These are phyloP conservation scores for Mortierella sp. DNA, from an alignment of 371 early-diverging fungal genomes.

Conservation along the genomic window DNA sequence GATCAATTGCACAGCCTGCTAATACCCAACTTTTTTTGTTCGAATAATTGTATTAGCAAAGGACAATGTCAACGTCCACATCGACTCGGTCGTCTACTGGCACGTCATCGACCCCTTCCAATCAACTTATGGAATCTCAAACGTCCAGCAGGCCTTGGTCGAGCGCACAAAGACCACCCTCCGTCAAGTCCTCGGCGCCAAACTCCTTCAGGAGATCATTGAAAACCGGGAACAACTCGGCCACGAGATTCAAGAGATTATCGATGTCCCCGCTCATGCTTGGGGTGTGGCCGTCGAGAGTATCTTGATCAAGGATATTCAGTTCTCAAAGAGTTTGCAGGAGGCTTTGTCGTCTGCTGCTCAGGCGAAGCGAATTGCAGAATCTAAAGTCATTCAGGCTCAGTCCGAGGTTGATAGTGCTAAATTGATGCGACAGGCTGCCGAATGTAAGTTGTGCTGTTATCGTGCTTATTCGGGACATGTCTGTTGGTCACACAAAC, in stretches of 20 bases:
- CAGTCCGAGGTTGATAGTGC: constrained; percentile 94
- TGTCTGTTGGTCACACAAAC: too few relatives aligned
- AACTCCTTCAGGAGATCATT: constrained; percentile 79
- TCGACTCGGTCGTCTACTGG: constrained; percentile 93
- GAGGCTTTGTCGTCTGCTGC: constrained; percentile 92
- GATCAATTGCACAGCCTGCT: neutral
- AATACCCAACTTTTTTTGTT: neutral
- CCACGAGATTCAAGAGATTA: constrained; percentile 84
- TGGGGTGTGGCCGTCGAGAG: constrained; percentile 89
- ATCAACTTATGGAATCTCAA: constrained; percentile 79
- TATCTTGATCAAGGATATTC: constrained; percentile 90
- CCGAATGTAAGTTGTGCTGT: constrained; percentile 72
- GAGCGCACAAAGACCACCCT: constrained; percentile 87
- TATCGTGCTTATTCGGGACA: neutral
- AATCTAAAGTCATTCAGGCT: constrained; percentile 92
- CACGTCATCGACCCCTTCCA: constrained; percentile 86
- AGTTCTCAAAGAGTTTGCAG: constrained; percentile 83
- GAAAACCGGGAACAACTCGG: constrained; percentile 92
- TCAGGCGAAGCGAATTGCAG: constrained; percentile 89
- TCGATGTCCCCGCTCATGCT: constrained; percentile 74
- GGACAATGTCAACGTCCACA: constrained; percentile 61
- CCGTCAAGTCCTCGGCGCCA: constrained; percentile 77
- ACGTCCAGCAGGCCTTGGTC: constrained; percentile 81
- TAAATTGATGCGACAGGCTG: constrained; percentile 94
- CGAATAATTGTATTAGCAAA: constrained; percentile 60